A percentile compares a stretch with the other conserved stretches of the same genome.
phyloP scores from a whole-genome alignment of 1,284 basidiomycete species.

The Earliella scabrosa region DNA sequence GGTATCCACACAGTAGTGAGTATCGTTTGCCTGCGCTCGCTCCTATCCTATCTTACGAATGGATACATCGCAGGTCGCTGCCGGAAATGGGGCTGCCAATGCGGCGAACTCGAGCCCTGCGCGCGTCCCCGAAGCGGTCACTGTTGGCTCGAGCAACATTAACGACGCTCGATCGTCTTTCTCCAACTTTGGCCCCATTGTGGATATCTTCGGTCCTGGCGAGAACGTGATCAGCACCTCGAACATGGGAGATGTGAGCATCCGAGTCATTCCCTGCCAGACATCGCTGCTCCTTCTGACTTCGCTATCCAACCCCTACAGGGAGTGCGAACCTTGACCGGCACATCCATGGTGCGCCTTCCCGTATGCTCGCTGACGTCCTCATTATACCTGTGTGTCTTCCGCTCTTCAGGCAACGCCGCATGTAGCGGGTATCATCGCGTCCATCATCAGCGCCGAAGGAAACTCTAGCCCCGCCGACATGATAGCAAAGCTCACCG shows the following conservation, averaged over 20 bases:
- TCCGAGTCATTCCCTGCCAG: not conserved
- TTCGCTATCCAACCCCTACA: too few relatives aligned
- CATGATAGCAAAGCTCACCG: too few relatives aligned
- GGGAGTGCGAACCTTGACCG: not conserved
- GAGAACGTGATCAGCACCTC: not conserved
- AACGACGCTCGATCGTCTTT: slow-evolving; percentile 61
- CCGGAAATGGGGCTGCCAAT: too few relatives aligned
- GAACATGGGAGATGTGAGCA: not conserved
- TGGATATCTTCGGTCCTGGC: slow-evolving; percentile 61
- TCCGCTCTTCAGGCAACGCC: not conserved
- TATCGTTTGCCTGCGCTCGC: not conserved
- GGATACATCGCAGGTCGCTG: not conserved
- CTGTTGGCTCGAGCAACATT: slow-evolving; percentile 57
- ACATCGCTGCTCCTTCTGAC: too few relatives aligned
- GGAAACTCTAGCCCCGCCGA: too few relatives aligned
- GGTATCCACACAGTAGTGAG: not conserved
- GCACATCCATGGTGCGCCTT: not conserved
- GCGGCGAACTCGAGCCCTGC: slow-evolving; percentile 12
- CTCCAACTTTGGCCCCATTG: slow-evolving; percentile 46
- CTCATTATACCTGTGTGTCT: not conserved
- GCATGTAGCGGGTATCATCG: not conserved
- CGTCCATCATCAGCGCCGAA: too few relatives aligned
- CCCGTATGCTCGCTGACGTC: not conserved
- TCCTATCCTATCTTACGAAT: not conserved
- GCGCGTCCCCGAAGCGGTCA: slow-evolving; percentile 49